Evolutionary conservation across 768 basidiomycete genomes (phyloP).

Genomic region (Suillus paluster): DNA sequence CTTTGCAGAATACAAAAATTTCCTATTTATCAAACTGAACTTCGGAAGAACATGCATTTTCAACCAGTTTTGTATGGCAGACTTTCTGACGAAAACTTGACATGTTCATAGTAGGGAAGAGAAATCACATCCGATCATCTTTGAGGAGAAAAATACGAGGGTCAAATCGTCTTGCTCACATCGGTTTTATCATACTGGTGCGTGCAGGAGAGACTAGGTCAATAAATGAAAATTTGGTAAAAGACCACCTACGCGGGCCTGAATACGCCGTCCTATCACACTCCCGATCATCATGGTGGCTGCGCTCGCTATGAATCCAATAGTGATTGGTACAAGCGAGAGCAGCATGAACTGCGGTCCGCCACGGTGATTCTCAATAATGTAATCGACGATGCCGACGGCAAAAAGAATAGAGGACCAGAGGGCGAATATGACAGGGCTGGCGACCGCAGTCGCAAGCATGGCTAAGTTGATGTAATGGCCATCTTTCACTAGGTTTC

Average conservation of each 20-base stretch:
- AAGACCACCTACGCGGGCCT: not conserved
- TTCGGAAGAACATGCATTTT: too few species aligned
- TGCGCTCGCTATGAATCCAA: not conserved
- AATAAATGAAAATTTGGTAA: not conserved
- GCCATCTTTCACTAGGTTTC: not conserved
- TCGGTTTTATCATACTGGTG: not conserved
- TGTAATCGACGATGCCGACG: not conserved
- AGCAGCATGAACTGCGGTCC: not conserved
- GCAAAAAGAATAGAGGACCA: conserved; percentile 4
- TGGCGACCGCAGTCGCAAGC: not conserved
- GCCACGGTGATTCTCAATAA: not conserved
- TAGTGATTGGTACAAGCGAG: conserved; percentile 1
- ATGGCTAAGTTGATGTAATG: not conserved
- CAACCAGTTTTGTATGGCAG: not conserved
- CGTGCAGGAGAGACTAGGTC: not conserved
- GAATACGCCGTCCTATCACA: not conserved
- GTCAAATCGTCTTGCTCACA: not conserved
- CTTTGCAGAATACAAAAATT: too few species aligned
- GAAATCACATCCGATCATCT: too few species aligned
- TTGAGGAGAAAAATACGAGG: too few species aligned
- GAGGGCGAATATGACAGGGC: not conserved
- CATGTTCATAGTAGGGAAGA: not conserved
- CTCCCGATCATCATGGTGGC: not conserved
- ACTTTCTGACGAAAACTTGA: not conserved
- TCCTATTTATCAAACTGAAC: too few species aligned